Percentiles rank a stretch among this genome's conserved stretches.
Conservation (phyloP, 2,329 filamentous ascomycete species). For the Davidsoniella australis region DNA sequence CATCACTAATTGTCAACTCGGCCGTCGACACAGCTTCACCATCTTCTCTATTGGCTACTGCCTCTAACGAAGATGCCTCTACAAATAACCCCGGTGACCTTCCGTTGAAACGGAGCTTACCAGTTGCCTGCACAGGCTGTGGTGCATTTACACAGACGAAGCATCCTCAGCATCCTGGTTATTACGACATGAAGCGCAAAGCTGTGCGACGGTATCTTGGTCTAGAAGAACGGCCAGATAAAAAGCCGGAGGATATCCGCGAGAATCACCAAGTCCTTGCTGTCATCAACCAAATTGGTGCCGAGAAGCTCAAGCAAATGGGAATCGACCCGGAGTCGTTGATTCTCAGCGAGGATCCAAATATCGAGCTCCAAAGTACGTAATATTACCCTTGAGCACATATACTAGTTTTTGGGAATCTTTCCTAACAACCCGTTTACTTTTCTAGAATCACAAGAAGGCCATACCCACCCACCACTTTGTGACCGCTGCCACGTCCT, state of each 20-base stretch:
- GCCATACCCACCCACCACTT: constrained; percentile 34
- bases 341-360: constrained; percentile 8
- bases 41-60: neutral
- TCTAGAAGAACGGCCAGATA: constrained; percentile 23
- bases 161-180: constrained; percentile 34
- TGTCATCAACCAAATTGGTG: constrained; percentile 20
- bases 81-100: neutral
- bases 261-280: constrained; percentile 16
- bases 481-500: constrained; percentile 82
- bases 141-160: constrained; percentile 45
- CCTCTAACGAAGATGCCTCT: neutral
- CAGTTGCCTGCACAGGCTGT: constrained; percentile 44
- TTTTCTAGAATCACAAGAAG: constrained; percentile 5
- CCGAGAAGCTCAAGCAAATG: constrained; percentile 25
- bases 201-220: constrained; percentile 31
- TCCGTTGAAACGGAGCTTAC: constrained; percentile 22
- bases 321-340: constrained; percentile 26
- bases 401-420: neutral
- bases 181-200: constrained; percentile 35
- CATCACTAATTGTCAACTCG: too few relatives aligned
- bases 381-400: neutral
- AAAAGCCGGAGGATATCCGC: constrained; percentile 30
- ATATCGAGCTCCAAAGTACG: constrained; percentile 9
- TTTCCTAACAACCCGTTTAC: neutral
- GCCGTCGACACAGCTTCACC: too few relatives aligned